Evolutionary conservation across 2,329 filamentous ascomycete genomes (phyloP), one percentile per base, ranked within the genome.

Genomic region (Pseudogymnoascus sp.): DNA sequence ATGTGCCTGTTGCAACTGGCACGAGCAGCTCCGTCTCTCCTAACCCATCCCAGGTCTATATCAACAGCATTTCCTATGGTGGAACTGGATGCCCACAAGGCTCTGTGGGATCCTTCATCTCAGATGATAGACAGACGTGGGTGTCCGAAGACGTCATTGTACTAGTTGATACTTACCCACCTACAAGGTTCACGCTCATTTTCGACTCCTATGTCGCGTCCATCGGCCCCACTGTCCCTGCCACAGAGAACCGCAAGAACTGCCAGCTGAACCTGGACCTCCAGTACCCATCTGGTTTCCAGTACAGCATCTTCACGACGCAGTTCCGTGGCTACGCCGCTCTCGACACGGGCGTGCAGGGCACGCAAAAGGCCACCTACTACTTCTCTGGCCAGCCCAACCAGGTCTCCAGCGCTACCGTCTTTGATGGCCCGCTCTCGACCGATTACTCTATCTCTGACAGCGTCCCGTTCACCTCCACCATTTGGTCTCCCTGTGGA

Each of bases 201-300:
- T 83, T 82, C 70, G 79, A 81, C 70, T 64, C 72, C 14, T 82
- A 82, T 67, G 75, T 80, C 44, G 81, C 80, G 38, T 77, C 79
- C 61, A 77, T 81, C 40, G 81, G 80, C 56, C 74, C 75, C 14
- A 73, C 73, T 61, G 72, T 80, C 62, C 37, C 74, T 8, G 68
- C 78, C 44, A 75, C 74, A 44, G 74, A 80, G 63, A 73, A 75
- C 68, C 78, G 80, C 70, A 80, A 79, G 75, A 82, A 82, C 73
- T 83, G 80, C 74, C 79, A 82, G 71, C 72, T 82, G 65, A 82
- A 81, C 71, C 71, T 82, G 67, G 76, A 80, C 72, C 74, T 83
- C 63, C 70, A 76, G 63, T 82, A 82, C 69, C 80, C 80, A 13
- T 74, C 74, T 62, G 80, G 80, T 61, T 82, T 80, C 75, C 79